phyloP scores from a whole-genome alignment of 495 filamentous ascomycete species.

The Letharia columbiana region DNA sequence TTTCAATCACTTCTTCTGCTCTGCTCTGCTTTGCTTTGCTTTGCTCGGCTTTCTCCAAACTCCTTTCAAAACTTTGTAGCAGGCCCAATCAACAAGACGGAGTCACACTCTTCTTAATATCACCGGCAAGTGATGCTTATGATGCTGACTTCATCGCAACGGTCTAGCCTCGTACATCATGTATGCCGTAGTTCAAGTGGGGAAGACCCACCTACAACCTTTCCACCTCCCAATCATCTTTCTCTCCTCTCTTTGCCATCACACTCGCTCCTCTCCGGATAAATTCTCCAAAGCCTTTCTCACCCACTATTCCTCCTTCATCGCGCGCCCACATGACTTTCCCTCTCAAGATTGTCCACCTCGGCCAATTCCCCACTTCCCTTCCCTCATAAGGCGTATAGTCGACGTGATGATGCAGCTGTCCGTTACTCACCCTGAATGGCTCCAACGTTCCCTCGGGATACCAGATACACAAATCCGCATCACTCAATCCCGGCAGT shows the following conservation, averaged over 20 bases:
- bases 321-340: conserved; percentile 46
- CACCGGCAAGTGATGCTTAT: too few species aligned
- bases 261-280: conserved; percentile 40
- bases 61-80: background rate
- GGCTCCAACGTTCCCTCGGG: conserved; percentile 15
- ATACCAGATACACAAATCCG: conserved; percentile 8
- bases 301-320: conserved; percentile 39
- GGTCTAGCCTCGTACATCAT: too few species aligned
- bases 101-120: too few species aligned
- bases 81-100: background rate
- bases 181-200: background rate
- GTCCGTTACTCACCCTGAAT: conserved; percentile 40
- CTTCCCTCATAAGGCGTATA: conserved; percentile 56
- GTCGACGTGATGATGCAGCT: conserved; percentile 52
- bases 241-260: conserved; percentile 25
- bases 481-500: conserved; percentile 7
- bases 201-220: conserved; percentile 1
- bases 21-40: too few species aligned
- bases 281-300: conserved; percentile 45
- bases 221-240: conserved; percentile 11
- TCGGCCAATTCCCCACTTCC: conserved; percentile 48
- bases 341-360: conserved; percentile 51
- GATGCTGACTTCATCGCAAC: too few species aligned
- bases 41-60: too few species aligned
- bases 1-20: background rate